Conservation (phyloP, 2,329 filamentous ascomycete genomes). For the Cladobotryum mycophilum region DNA sequence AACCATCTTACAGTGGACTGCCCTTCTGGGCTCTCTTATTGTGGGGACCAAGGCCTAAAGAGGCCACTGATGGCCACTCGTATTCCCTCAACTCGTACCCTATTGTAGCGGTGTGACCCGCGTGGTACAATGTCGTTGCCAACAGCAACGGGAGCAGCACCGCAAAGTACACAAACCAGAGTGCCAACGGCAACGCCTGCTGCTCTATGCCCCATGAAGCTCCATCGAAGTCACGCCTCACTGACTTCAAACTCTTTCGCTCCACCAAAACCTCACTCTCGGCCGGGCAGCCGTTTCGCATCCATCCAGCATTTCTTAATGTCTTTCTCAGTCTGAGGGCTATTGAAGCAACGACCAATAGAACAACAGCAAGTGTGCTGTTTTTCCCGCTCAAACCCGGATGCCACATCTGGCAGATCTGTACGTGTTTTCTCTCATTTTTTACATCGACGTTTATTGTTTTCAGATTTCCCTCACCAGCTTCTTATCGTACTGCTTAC, state of each 20-base stretch:
- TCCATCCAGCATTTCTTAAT: slow-evolving; percentile 25
- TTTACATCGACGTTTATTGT: too few species aligned
- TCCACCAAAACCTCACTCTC: neutral
- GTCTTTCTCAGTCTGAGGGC: slow-evolving; percentile 5
- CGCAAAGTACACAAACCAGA: slow-evolving; percentile 14
- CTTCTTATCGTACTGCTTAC: too few species aligned
- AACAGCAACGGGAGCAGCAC: slow-evolving; percentile 8
- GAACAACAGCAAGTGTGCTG: slow-evolving; percentile 4
- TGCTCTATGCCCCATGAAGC: slow-evolving; percentile 2
- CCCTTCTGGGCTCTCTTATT: neutral
- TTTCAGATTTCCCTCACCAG: too few species aligned
- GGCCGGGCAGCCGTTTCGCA: slow-evolving; percentile 9
- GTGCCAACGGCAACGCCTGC: slow-evolving; percentile 4
- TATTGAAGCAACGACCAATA: neutral
- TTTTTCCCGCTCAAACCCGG: slow-evolving; percentile 15
- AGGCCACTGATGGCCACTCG: too few species aligned
- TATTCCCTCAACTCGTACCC: neutral
- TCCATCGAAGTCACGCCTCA: slow-evolving; percentile 6
- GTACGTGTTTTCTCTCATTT: slow-evolving; percentile 19
- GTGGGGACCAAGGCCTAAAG: neutral
- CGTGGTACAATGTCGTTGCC: slow-evolving; percentile 9
- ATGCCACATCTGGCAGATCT: slow-evolving; percentile 22
- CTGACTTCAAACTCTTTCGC: slow-evolving; percentile 10
- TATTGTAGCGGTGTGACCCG: slow-evolving; percentile 8
- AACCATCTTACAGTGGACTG: too few species aligned